Base-by-base conservation (phyloP, 1,284 basidiomycete genomes). In the Melampsora larici-populina region DNA sequence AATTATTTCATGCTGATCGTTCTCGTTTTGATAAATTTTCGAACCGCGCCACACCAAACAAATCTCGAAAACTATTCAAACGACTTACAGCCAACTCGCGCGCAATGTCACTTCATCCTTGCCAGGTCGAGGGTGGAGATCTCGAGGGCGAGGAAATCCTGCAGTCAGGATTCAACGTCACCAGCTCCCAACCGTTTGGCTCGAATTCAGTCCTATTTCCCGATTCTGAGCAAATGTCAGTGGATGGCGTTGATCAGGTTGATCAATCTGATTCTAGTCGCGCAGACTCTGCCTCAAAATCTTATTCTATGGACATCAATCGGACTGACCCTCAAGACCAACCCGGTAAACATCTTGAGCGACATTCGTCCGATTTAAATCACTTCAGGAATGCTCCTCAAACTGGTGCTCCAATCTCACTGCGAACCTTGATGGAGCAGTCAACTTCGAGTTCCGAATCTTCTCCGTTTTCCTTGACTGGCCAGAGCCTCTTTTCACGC, bases 131-230 rank as follows among this genome's bases (percentile, higher is more conserved):
- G 60, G 73, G 67, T 68, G 64, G 43, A 40, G 73, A 76, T 43
- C 17, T 76, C 31, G 73, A 76, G 43, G 72, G 73, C 18, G 49
- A 26, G 26, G 36, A 68, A 33, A 36, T 33, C 36, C 33, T 48
- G 17, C 51, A 48, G 11, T 24, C 73, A 33, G 43, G 26, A 36
- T 33, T 51, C 21, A 43, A 43, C 26, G 64, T 36, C 26, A 6
- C 65, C 33, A 26, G 21, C 9, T 46, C 33, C 21, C 65, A 46
- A 29, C 31, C 40, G 43, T 29, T 58, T 24, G 65, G 73, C 51
- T 76, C 73, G 48, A 76, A 76, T 58, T 76, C 73, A n/a, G 73
- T 76, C 55, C 65, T 76, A 26, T 76, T 76, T 26, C 73, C 73
- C n/a, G 55, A 76, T 43, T 76, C 73, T 40, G 46, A 55, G 15